Evolutionary conservation across 768 basidiomycete species (phyloP).

Genomic region (Lactifluus echinatus): DNA sequence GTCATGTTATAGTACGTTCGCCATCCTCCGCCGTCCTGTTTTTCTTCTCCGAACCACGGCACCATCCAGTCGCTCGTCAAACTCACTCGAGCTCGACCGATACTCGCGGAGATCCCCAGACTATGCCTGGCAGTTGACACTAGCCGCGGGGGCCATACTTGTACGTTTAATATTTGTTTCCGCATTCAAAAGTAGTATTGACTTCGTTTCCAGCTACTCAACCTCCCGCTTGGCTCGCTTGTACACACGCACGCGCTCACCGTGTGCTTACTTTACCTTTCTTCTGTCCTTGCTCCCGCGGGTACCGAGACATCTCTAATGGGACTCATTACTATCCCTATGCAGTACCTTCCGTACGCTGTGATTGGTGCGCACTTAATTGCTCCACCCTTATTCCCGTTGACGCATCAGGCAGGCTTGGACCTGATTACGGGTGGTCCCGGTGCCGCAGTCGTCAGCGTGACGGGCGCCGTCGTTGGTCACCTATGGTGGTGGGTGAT

Average conservation of each 20-base stretch:
- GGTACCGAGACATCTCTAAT: constrained; percentile 65
- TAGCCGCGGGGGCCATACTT: constrained; percentile 47
- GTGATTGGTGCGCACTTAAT: constrained; percentile 38
- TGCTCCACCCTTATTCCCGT: neutral
- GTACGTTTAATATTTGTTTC: constrained; percentile 29
- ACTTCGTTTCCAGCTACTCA: constrained; percentile 34
- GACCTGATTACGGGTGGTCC: constrained; percentile 63
- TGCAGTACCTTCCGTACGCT: constrained; percentile 65
- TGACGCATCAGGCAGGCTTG: constrained; percentile 27
- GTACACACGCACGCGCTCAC: constrained; percentile 60
- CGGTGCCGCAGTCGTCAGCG: constrained; percentile 40
- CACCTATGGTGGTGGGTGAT: constrained; percentile 78
- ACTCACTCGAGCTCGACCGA: constrained; percentile 53
- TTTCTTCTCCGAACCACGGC: neutral
- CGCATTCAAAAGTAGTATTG: neutral
- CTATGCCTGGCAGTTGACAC: constrained; percentile 64
- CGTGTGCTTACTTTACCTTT: constrained; percentile 59
- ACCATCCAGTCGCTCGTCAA: constrained; percentile 48
- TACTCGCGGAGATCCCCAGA: constrained; percentile 59
- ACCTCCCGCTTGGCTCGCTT: constrained; percentile 48
- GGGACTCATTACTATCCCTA: constrained; percentile 68
- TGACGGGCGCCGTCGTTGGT: constrained; percentile 69
- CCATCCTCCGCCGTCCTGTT: neutral
- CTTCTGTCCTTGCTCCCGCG: constrained; percentile 54
- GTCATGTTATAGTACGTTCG: constrained; percentile 57